Base-by-base conservation (phyloP, 2,329 filamentous ascomycete genomes). In the Xylaria digitata region DNA sequence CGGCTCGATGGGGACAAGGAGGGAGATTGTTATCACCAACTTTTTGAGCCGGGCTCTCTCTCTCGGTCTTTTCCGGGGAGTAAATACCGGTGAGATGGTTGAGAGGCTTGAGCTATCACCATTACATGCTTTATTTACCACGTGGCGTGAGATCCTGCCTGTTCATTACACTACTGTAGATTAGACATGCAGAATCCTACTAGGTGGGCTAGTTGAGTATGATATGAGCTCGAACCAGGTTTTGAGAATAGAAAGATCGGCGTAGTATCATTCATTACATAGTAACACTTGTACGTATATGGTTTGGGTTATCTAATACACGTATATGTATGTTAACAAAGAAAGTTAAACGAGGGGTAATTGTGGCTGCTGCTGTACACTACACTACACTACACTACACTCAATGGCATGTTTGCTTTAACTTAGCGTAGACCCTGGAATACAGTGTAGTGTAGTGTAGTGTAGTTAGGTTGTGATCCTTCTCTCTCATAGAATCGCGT, bases 111-210 rank as follows among this genome's bases (percentile, higher is more conserved):
- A 40, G 37, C 42, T 43, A 17, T n/a, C 8, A n/a, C 19, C 11
- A 17, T 37, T 21, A 13, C n/a, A 6, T 15, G 9, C 26, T 53
- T 19, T 21, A 53, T 53, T 19, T 19, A 53, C 49, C 49, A 53
- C 49, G 49, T 53, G 49, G 49, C 13, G 30, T 37, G 30, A 17
- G 49, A 53, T 53, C 49, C 32, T 21, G 30, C 32, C 30, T 32
- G 30, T 37, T n/a, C 34, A 17, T 53, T 37, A 37, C 15, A 50
- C 48, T 32, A n/a, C n/a, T n/a, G n/a, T n/a, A 50, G 48, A 7
- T 40, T 40, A 40, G 37, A 3, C 49, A 8, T 19, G 34, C n/a
- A 37, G 32, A 6, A 53, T 50, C 3, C 15, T 50, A 53, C n/a
- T n/a, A n/a, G n/a, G n/a, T n/a, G n/a, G 30, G 21, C 7, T 30